These are phyloP conservation scores for Wallacemonas sp. DNA, from an alignment of 208 protist species.

Conservation along the genomic window DNA sequence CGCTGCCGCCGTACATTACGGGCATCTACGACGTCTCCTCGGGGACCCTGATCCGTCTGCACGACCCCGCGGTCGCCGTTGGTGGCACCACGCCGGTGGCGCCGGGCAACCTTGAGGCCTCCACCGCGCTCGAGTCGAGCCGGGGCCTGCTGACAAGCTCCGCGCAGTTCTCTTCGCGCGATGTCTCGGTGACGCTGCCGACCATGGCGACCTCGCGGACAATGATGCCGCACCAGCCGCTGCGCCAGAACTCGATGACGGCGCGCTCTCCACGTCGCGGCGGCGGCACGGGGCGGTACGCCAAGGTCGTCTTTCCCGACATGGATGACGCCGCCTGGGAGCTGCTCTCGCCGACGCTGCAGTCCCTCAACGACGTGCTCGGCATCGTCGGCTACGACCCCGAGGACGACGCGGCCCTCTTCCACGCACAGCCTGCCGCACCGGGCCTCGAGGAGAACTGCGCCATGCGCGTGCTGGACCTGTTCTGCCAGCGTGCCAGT, in stretches of 20 bases:
- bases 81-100: constrained; percentile 2
- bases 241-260: not conserved
- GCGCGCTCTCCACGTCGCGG: not conserved
- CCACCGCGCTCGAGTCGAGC: not conserved
- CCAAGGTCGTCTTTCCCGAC: constrained; percentile 27
- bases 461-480: constrained; percentile 74
- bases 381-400: constrained; percentile 65
- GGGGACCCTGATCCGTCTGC: constrained; percentile 67
- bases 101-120: not conserved
- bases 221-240: constrained; percentile 3
- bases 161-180: not conserved
- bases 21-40: constrained; percentile 85
- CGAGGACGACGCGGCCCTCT: constrained; percentile 30
- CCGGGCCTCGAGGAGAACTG: constrained; percentile 26
- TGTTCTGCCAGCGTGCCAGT: constrained; percentile 63
- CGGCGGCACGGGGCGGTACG: not conserved
- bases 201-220: constrained; percentile 18
- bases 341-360: constrained; percentile 62
- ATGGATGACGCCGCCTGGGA: constrained; percentile 55
- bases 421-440: not conserved
- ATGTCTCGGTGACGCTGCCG: constrained; percentile 11
- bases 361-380: constrained; percentile 72
- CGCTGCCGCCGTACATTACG: constrained; percentile 74
- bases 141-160: not conserved
- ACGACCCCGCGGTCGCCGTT: not conserved